These are phyloP conservation scores for Vitis vinifera DNA, from an alignment of 164 flowering plant genomes.

Conservation along the genomic window ASM3070453v1 NC_081808.1:13313501-13314000, in stretches of 20 bases:
- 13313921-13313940: neutral
- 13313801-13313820: constrained; percentile 7
- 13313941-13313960: constrained; percentile 17
- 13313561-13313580: constrained; percentile 26
- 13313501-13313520: neutral
- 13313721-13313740: neutral
- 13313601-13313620: constrained; percentile 72
- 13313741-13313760: neutral
- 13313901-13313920: neutral
- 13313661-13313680: constrained; percentile 50
- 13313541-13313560: neutral
- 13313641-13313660: constrained; percentile 75
- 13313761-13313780: neutral
- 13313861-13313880: constrained; percentile 28
- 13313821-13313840: constrained; percentile 21
- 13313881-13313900: neutral
- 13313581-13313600: constrained; percentile 76
- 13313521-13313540: neutral
- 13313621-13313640: constrained; percentile 48
- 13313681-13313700: constrained; percentile 43
- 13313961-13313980: constrained; percentile 29
- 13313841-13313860: constrained; percentile 26
- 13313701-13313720: too few species aligned
- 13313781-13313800: constrained; percentile 18
- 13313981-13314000: constrained; percentile 12